phyloP scores from a whole-genome alignment of 345 rosid genomes.

The Pistacia integerrima region DNA sequence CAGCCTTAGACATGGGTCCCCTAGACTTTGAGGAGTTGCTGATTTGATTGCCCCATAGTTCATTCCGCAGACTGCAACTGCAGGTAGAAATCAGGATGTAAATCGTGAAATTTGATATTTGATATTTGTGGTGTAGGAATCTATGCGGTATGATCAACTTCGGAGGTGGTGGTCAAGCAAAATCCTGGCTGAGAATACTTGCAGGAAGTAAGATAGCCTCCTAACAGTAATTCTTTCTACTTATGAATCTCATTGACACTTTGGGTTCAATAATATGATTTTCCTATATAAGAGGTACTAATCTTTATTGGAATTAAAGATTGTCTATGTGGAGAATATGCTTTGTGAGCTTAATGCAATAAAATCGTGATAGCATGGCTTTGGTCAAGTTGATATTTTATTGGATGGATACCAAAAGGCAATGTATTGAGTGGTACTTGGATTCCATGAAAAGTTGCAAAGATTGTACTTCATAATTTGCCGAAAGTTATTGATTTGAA shows the following conservation, averaged over 20 bases:
- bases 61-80: background rate
- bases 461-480: background rate
- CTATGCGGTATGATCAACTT: constrained; percentile 86
- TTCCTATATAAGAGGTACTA: background rate
- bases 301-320: background rate
- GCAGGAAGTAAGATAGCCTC: constrained; percentile 67
- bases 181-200: constrained; percentile 93
- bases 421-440: background rate
- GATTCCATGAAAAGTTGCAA: background rate
- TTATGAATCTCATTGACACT: background rate
- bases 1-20: background rate
- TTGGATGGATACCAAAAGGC: background rate
- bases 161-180: constrained; percentile 79
- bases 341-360: background rate
- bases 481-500: background rate
- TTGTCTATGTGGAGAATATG: background rate
- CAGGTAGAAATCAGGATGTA: background rate
- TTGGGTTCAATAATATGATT: background rate
- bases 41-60: background rate
- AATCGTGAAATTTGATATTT: constrained; percentile 12
- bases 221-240: background rate
- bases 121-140: constrained; percentile 57
- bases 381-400: background rate
- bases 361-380: background rate
- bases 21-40: background rate